These are phyloP conservation scores for Fusarium sp. DNA, from an alignment of 2,329 filamentous ascomycete species.

Conservation along the genomic window DNA sequence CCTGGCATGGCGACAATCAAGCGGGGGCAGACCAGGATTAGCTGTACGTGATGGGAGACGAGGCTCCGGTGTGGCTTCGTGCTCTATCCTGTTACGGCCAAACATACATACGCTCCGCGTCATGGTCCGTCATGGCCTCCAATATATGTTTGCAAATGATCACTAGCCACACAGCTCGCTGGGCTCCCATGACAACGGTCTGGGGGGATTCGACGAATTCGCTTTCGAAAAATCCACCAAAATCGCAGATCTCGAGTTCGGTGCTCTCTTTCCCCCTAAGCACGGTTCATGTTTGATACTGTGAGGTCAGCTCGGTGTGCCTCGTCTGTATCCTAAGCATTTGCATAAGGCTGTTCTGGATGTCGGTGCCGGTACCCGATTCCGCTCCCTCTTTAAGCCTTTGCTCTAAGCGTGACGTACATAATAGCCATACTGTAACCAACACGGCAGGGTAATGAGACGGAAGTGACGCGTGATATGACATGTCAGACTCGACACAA, in stretches of 20 bases:
- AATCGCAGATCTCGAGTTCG: background rate
- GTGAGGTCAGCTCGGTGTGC: constrained; percentile 9
- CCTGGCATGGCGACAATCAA: constrained; percentile 24
- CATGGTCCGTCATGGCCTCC: background rate
- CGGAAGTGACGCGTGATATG: too few species aligned
- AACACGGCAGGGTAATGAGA: too few species aligned
- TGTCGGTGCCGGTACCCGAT: background rate
- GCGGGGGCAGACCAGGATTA: constrained; percentile 35
- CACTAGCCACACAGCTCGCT: background rate
- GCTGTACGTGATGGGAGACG: constrained; percentile 23
- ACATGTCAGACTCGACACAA: too few species aligned
- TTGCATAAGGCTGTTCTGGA: background rate
- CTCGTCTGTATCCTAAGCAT: constrained; percentile 14
- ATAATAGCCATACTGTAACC: too few species aligned
- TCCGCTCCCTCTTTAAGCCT: too few species aligned
- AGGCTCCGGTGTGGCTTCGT: background rate
- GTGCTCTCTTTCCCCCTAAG: too few species aligned
- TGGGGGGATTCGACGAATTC: too few species aligned
- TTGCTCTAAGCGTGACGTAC: too few species aligned
- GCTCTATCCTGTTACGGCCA: background rate
- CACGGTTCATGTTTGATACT: background rate
- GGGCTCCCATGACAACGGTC: background rate
- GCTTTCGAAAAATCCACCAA: too few species aligned
- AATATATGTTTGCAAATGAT: constrained; percentile 7
- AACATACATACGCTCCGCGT: constrained; percentile 3